phyloP scores from a whole-genome alignment of 1,284 basidiomycete species.

The Hymenochaete sp. region DNA sequence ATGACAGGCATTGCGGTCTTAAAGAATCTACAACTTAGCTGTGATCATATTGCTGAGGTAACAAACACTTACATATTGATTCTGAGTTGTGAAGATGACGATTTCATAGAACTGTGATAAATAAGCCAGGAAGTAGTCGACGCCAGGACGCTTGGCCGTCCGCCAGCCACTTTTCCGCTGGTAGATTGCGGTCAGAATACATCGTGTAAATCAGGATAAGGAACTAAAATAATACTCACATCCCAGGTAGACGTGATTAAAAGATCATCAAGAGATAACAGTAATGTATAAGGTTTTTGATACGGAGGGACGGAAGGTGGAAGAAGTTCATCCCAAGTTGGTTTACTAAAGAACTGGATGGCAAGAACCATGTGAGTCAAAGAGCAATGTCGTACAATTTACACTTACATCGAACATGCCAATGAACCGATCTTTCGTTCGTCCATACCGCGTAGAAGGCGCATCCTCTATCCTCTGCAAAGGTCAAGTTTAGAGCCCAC shows the following conservation, averaged over 20 bases:
- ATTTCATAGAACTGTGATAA: constrained; percentile 97
- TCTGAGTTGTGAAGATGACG: constrained; percentile 90
- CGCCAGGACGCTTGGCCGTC: constrained; percentile 90
- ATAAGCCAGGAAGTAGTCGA: constrained; percentile 96
- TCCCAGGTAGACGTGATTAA: constrained; percentile 92
- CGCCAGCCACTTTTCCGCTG: constrained; percentile 84
- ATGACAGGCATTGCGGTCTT: constrained; percentile 86
- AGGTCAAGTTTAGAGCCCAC: constrained; percentile 4
- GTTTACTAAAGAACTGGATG: constrained; percentile 80
- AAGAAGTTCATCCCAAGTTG: constrained; percentile 85
- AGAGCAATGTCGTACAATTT: neutral
- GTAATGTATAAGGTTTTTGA: constrained; percentile 86
- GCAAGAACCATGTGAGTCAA: constrained; percentile 8
- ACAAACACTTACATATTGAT: constrained; percentile 65
- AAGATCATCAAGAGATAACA: constrained; percentile 89
- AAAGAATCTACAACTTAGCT: constrained; percentile 9
- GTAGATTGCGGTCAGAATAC: neutral
- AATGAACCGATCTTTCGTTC: constrained; percentile 49
- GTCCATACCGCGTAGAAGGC: constrained; percentile 49
- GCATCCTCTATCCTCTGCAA: constrained; percentile 45
- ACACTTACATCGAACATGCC: constrained; percentile 56
- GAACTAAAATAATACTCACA: constrained; percentile 42
- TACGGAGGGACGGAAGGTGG: constrained; percentile 82
- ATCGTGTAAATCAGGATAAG: neutral
- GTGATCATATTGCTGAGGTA: neutral